Base-by-base conservation (phyloP, 495 filamentous ascomycete species). In the Cairneyella variabilis region DNA sequence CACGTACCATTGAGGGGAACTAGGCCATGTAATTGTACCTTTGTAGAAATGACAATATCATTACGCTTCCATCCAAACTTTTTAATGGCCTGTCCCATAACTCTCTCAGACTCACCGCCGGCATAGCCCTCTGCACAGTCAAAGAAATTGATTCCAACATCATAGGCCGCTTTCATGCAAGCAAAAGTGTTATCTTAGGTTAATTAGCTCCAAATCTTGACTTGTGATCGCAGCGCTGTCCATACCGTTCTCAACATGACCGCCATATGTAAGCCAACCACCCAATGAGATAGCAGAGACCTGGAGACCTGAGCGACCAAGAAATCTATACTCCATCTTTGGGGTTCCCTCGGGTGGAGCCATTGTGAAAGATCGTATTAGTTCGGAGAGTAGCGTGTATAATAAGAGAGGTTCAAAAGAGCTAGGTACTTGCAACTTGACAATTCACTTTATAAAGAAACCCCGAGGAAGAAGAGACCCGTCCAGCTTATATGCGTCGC, bases 31-130 rank as follows among this genome's bases (percentile, higher is more conserved):
- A n/a, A n/a, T n/a, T n/a, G n/a, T n/a, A 86, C 76, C 76, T 93
- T 93, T n/a, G 89, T 92, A 39, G 83, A 88, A 59, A 95, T 83
- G 23, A 95, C 89, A 30, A 91, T 70, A 66, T 93, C 88, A 65
- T 86, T 87, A 36, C 88, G 76, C 58, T 86, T 86, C 89, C 89
- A 88, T 45, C 71, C 77, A 54, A 77, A 85, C 62, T 79, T 75
- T 68, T 73, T 77, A 62, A 82, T 86, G 1, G 85, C 86, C 56
- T 79, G 64, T 16, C 88, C 88, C 81, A 91, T 88, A 37, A 89
- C 81, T 43, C 79, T 65, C 66, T 92, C 88, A 14, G 80, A 85
- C 58, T 86, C 76, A 48, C 88, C 88, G 52, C 68, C 78, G 30
- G 83, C 69, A 55, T 89, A 90, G 3, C 48, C 57, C 59, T 86